Evolutionary conservation across 176 grass and related monocot genomes (phyloP), one percentile per base, ranked within the genome.

Genomic region (Aegilops tauschii): DNA sequence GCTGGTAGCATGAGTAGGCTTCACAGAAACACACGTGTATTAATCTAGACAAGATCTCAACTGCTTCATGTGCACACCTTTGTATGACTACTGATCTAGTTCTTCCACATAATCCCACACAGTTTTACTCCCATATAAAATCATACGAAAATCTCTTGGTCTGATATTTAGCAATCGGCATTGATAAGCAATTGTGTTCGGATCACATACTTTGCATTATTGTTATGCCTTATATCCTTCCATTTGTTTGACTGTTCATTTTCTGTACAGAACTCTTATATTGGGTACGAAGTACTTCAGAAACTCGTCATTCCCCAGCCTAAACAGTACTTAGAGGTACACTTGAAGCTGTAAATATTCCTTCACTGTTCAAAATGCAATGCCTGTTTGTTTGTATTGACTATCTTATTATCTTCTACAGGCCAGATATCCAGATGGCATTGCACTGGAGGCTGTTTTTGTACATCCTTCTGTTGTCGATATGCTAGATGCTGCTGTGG

Each of bases 261-360:
- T 72, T 49, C 3, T 86, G 88, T 80, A 63, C 86, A 98, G 96
- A 98, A 98, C 86, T 96, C 96, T 88, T 98, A 98, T 73, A 91
- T 98, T 75, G 92, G 92, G 65, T 98, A 98, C 17, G 90, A 98
- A 17, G 87, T 96, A 61, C 96, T 98, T 91, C 93, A 90, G 65
- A 98, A 96, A 87, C 96, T 98, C 61, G 84, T 82, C 21, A 95
- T 98, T 75, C 96, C 96, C 87, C 96, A 96, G 76, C 96, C 96
- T 61, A 98, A 94, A 86, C 96, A 98, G 61, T 98, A 92, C 81
- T 83, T 98, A 85, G 93, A 96, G 93, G 96, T 98, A 94, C 56
- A 59, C 58, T 76, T 86, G 74, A 91, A 81, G 9, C 21, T 83
- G 75, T 79, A 36, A 52, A 29, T 66, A 78, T 73, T 50, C 54